A percentile compares a stretch with the other conserved stretches of the same genome.
These are phyloP conservation scores for Ustilago bromivora DNA, from an alignment of 1,284 basidiomycete genomes.

Conservation along the genomic window DNA sequence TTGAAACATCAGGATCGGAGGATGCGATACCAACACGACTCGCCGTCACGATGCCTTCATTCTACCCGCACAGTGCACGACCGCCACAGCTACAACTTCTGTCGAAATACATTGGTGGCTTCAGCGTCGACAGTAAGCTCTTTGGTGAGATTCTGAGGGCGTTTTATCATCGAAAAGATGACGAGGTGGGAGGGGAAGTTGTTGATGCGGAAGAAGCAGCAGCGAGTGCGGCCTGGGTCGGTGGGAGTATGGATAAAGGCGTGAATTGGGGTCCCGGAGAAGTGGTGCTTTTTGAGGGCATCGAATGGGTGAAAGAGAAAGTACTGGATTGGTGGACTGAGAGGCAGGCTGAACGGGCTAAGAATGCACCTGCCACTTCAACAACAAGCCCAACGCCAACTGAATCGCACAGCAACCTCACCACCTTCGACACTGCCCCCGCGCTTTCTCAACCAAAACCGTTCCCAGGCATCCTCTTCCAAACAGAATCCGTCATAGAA, in stretches of 20 bases:
- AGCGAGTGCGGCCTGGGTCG: conserved; percentile 12
- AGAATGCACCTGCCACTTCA: background rate
- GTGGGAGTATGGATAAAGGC: conserved; percentile 28
- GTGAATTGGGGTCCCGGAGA: conserved; percentile 57
- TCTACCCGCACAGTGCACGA: conserved; percentile 51
- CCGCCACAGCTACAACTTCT: conserved; percentile 67
- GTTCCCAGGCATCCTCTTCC: conserved; percentile 38
- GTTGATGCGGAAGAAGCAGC: conserved; percentile 21
- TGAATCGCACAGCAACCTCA: background rate
- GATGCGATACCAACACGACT: conserved; percentile 52
- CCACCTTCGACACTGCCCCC: background rate
- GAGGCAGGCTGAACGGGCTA: conserved; percentile 16
- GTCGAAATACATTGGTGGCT: conserved; percentile 60
- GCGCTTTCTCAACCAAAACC: background rate
- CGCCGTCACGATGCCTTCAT: conserved; percentile 57
- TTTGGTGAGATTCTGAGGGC: conserved; percentile 64
- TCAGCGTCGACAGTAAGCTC: conserved; percentile 59
- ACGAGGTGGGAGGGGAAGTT: background rate
- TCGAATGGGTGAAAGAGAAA: conserved; percentile 66
- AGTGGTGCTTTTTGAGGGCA: conserved; percentile 68
- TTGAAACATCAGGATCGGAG: conserved; percentile 14
- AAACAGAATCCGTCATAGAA: conserved; percentile 62
- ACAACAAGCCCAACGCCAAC: background rate
- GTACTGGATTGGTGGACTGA: conserved; percentile 57
- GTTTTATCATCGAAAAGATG: conserved; percentile 52